Percentiles rank a stretch among this genome's conserved stretches.
Evolutionary conservation across 768 basidiomycete species (phyloP).

Genomic region (Termitomyces sp.): DNA sequence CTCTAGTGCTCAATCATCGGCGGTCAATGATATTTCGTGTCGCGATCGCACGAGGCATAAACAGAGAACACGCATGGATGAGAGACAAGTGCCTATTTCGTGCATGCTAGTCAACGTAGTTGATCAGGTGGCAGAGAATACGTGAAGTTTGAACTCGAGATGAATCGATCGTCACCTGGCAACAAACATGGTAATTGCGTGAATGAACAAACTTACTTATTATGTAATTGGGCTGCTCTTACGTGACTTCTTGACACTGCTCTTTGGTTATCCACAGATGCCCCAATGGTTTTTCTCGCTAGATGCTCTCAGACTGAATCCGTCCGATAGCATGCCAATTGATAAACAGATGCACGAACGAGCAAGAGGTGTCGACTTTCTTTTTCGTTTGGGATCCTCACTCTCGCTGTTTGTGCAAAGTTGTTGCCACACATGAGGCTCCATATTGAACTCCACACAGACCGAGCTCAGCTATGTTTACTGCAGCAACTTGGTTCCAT

Average conservation of each 20-base stretch:
- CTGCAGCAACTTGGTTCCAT: slow-evolving; percentile 89
- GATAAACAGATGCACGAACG: slow-evolving; percentile 76
- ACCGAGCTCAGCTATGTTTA: slow-evolving; percentile 78
- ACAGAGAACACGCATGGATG: neutral
- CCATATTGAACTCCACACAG: slow-evolving; percentile 34
- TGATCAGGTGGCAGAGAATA: neutral
- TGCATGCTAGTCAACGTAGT: neutral
- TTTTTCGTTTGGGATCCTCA: slow-evolving; percentile 78
- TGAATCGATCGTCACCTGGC: neutral
- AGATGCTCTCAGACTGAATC: slow-evolving; percentile 54
- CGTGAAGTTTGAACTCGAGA: neutral
- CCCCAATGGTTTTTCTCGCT: slow-evolving; percentile 75
- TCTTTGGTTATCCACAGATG: slow-evolving; percentile 2
- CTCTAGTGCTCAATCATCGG: neutral
- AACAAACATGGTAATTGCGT: too few relatives aligned
- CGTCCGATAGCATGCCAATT: slow-evolving; percentile 49
- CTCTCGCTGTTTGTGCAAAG: slow-evolving; percentile 61
- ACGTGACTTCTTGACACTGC: neutral
- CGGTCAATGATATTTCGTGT: neutral
- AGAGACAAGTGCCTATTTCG: neutral
- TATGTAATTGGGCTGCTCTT: slow-evolving; percentile 1
- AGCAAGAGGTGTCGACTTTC: slow-evolving; percentile 79
- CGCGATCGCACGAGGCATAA: neutral
- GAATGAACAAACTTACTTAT: neutral
- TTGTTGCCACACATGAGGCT: slow-evolving; percentile 12